phyloP scores from a whole-genome alignment of 768 basidiomycete genomes.

The Scleroderma citrinum region DNA sequence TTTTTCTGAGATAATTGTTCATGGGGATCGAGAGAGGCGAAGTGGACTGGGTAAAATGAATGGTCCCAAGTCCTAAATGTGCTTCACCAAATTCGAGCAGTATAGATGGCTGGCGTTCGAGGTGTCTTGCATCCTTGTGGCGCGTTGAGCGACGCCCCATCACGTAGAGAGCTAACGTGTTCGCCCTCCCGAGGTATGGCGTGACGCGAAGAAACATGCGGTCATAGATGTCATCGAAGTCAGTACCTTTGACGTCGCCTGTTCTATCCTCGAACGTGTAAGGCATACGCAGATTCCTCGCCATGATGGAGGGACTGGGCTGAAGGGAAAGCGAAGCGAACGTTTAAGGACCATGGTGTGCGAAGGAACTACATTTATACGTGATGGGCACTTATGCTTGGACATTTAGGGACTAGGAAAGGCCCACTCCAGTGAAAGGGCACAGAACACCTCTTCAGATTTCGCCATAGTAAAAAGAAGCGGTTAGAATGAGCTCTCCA shows the following conservation, averaged over 20 bases:
- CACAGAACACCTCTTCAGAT: constrained; percentile 17
- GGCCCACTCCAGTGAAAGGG: constrained; percentile 13
- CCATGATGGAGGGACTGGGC: constrained; percentile 13
- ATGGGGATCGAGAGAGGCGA: constrained; percentile 47
- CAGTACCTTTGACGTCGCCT: constrained; percentile 44
- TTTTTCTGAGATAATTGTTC: constrained; percentile 58
- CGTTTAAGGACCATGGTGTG: constrained; percentile 1
- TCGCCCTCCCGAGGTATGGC: constrained; percentile 34
- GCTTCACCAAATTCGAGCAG: constrained; percentile 52
- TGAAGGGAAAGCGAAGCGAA: not conserved
- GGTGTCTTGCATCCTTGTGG: constrained; percentile 48
- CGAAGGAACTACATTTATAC: constrained; percentile 13
- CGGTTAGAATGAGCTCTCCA: constrained; percentile 18
- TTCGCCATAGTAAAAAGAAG: constrained; percentile 22
- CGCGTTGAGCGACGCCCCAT: constrained; percentile 62
- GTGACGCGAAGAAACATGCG: constrained; percentile 62
- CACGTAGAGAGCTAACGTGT: constrained; percentile 52
- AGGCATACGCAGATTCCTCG: constrained; percentile 34
- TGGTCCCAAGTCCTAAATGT: constrained; percentile 52
- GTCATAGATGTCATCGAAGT: constrained; percentile 78
- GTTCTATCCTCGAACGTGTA: constrained; percentile 67
- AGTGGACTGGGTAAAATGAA: constrained; percentile 45
- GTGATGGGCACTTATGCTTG: constrained; percentile 15
- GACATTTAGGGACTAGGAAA: constrained; percentile 11
- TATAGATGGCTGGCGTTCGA: constrained; percentile 47